These are phyloP conservation scores for Rhodotorula glutinis DNA, from an alignment of 1,284 basidiomycete species.

Conservation along the genomic window DNA sequence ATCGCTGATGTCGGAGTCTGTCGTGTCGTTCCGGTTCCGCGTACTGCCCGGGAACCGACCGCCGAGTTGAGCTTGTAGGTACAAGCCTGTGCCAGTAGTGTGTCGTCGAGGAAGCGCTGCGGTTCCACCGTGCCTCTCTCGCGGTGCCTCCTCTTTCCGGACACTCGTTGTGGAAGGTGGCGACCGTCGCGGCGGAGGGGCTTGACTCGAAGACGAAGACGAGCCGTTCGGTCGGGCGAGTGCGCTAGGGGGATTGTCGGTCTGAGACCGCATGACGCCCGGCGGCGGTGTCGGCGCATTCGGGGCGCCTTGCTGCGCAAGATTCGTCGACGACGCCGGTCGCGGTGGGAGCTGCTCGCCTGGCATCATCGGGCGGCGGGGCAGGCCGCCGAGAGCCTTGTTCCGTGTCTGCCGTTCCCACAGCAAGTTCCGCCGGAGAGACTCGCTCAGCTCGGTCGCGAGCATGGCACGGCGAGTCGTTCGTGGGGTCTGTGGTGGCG, in stretches of 20 bases:
- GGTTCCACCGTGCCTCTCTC: neutral
- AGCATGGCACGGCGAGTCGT: slow-evolving; percentile 82
- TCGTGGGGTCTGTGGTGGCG: slow-evolving; percentile 72
- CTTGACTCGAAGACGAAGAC: neutral
- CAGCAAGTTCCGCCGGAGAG: slow-evolving; percentile 71
- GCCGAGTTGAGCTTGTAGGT: slow-evolving; percentile 16
- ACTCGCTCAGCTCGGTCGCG: slow-evolving; percentile 78
- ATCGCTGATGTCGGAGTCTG: slow-evolving; percentile 15
- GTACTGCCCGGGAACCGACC: neutral
- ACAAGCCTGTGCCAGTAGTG: slow-evolving; percentile 34
- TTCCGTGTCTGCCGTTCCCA: slow-evolving; percentile 63
- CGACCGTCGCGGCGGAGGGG: neutral
- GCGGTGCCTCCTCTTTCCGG: neutral
- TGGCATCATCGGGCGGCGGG: slow-evolving; percentile 15
- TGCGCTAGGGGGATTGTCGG: slow-evolving; percentile 2
- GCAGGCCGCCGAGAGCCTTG: slow-evolving; percentile 25
- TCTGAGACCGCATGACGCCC: neutral
- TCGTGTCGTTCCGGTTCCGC: neutral
- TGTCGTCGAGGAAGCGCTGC: slow-evolving; percentile 16
- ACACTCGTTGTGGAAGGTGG: slow-evolving; percentile 3
- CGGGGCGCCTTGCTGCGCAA: neutral
- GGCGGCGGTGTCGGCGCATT: neutral
- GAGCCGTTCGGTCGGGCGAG: neutral
- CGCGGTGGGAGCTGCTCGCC: slow-evolving; percentile 23
- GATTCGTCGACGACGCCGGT: slow-evolving; percentile 8